Base-by-base conservation (phyloP, 148 eudicot species). In the Arctostaphylos glauca region DNA sequence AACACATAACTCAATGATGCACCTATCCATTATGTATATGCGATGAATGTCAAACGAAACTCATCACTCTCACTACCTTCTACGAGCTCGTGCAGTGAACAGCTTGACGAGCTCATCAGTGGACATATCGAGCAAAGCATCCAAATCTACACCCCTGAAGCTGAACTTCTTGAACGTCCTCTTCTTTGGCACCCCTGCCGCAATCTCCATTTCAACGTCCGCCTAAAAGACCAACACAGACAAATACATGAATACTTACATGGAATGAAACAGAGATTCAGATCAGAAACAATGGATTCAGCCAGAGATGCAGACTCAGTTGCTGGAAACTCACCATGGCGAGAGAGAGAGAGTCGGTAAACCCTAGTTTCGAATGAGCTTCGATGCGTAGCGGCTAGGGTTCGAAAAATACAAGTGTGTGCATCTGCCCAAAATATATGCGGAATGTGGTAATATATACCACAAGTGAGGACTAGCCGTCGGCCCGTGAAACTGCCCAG, bases 91-190 rank as follows among this genome's bases (percentile, higher is more conserved):
- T 4, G 98, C 94, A 76, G 73, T 59, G 83, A 91, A 90, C 62
- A 91, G 96, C 90, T 91, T 91, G 55, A 91, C 96, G 14, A 94
- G 93, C 60, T 90, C 94, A 74, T 94, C 96, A 41, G 98, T 91
- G 53, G 91, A 81, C 91, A 91, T 88, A 46, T 93, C 96, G 23
- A 94, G 98, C 6, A 94, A 84, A 21, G 94, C 90, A 86, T 94
- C 98, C 38, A 94, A 88, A 84, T 93, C 98, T 9, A 94, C 93
- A 14, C 98, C 96, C 62, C 96, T 80, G 91, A 86, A 94, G 56
- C 92, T 91, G 82, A 94, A 94, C 92, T 92, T 94, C 96, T 93
- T 92, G 80, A 94, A 94, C 67, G 98, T 93, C 78, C 96, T 94
- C 94, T 91, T 94, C 93, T 90, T 94, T 10, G 96, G 94, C 83